Evolutionary conservation across 768 basidiomycete species (phyloP), one percentile per base, ranked within the genome.

Genomic region (Pleurotus citrinopileatus): DNA sequence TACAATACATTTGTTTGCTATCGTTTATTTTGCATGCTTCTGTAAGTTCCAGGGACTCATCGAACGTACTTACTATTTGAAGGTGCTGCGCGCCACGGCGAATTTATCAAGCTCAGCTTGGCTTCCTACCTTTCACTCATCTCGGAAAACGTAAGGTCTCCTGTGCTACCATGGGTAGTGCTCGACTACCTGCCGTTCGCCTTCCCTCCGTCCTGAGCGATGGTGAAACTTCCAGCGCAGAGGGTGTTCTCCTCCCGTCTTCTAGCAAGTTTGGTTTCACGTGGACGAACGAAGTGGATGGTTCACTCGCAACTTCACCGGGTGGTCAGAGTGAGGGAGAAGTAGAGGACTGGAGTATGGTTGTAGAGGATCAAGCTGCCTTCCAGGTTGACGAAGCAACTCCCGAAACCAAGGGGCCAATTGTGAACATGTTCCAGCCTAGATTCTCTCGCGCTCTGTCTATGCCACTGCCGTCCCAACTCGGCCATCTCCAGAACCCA

Each of bases 401-500:
- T 32, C 53, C 20, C 7, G 32, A 44, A 34, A 26, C 19, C 5
- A 27, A 22, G 25, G 28, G 27, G 28, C 32, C 27, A 28, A 19
- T 23, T n/a, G 43, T 6, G 26, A 47, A n/a, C 17, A 51, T 32
- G 22, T 51, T 28, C 34, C 53, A 38, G 23, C 56, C 53, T 34
- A 22, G 77, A 76, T 80, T 91, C 54, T 82, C 84, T 45, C 81
- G 93, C 52, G 84, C 88, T 2, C 83, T 87, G 60, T 91, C 92
- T 15, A 81, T 86, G 72, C 93, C 93, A 17, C 70, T 86, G n/a
- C 83, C 90, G 10, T 81, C 83, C 12, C 88, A 91, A 66, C 80
- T 94, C n/a, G 80, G 80, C 38, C 81, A 84, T 57, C 74, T 94
- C 23, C 80, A 78, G 60, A 85, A 93, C 62, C 93, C 92, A 6